phyloP scores from a whole-genome alignment of 2,329 filamentous ascomycete species.

The Raffaelea deltoideospora region DNA sequence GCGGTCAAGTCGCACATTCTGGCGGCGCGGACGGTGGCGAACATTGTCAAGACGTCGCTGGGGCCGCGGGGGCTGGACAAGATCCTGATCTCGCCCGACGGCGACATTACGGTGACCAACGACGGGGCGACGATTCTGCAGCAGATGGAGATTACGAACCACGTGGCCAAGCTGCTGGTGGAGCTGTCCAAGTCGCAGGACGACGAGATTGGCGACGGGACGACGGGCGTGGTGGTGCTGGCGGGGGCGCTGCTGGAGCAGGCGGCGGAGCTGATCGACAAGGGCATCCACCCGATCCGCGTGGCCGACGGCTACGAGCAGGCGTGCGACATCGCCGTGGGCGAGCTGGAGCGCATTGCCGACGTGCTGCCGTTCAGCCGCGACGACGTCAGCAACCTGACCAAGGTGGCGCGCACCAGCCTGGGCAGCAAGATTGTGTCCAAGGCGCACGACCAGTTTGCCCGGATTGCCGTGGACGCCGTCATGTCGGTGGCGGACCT shows the following conservation, averaged over 20 bases:
- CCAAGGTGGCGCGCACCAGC: slow-evolving; percentile 91
- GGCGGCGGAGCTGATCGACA: slow-evolving; percentile 95
- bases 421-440: slow-evolving; percentile 98
- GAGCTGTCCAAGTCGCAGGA: slow-evolving; percentile 98
- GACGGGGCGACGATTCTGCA: slow-evolving; percentile 94
- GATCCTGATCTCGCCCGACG: slow-evolving; percentile 95
- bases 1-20: slow-evolving; percentile 98
- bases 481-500: slow-evolving; percentile 93
- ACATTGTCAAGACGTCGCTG: slow-evolving; percentile 93
- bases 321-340: slow-evolving; percentile 90
- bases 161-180: slow-evolving; percentile 91
- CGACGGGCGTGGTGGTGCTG: slow-evolving; percentile 91
- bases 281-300: slow-evolving; percentile 96
- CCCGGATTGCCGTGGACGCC: slow-evolving; percentile 91
- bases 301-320: slow-evolving; percentile 98
- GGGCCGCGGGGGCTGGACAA: slow-evolving; percentile 95
- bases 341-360: slow-evolving; percentile 82
- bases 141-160: slow-evolving; percentile 98
- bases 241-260: slow-evolving; percentile 91
- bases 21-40: slow-evolving; percentile 87
- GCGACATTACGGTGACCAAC: slow-evolving; percentile 98
- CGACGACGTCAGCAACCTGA: slow-evolving; percentile 67
- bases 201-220: slow-evolving; percentile 96
- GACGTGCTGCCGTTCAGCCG: slow-evolving; percentile 78
- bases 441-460: slow-evolving; percentile 96